Percentiles rank a stretch among this genome's conserved stretches.
Conservation (phyloP, 306 rosid species). For the Aeschynomene evenia region DNA sequence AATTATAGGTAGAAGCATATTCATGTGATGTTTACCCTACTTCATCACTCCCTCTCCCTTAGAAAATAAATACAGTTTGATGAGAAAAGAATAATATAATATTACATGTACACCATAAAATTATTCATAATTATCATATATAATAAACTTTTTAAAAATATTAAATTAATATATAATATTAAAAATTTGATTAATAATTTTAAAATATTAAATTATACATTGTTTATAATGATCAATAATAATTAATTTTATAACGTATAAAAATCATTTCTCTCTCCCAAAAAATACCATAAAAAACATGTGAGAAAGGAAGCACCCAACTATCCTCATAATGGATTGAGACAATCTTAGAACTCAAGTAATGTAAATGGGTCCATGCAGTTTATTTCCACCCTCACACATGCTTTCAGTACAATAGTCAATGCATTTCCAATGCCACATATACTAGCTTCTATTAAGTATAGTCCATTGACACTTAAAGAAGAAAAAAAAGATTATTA, state of each 20-base stretch:
- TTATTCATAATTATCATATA: no score
- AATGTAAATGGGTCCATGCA: constrained; percentile 39
- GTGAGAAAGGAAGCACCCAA: constrained; percentile 35
- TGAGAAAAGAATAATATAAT: no score
- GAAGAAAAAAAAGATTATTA: not conserved
- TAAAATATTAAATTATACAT: no score
- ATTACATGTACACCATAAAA: no score
- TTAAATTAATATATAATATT: no score
- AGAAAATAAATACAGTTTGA: not conserved
- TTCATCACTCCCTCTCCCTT: not conserved
- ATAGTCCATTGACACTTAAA: constrained; percentile 9
- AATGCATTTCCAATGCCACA: constrained; percentile 31
- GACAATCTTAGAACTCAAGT: constrained; percentile 33
- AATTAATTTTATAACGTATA: no score
- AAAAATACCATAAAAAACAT: constrained; percentile 1
- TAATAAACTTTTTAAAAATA: no score
- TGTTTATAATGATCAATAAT: no score
- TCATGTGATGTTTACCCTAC: not conserved
- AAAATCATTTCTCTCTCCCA: no score
- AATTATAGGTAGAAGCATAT: constrained; percentile 16
- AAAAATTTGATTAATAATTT: no score
- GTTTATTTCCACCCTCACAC: constrained; percentile 15
- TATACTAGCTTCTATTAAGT: constrained; percentile 28
- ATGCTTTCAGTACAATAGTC: constrained; percentile 27
- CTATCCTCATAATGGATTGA: constrained; percentile 36